A percentile compares a stretch with the other conserved stretches of the same genome.
phyloP scores from a whole-genome alignment of 805 yeast genomes.

The Metschnikowia drakensbergensis region DNA sequence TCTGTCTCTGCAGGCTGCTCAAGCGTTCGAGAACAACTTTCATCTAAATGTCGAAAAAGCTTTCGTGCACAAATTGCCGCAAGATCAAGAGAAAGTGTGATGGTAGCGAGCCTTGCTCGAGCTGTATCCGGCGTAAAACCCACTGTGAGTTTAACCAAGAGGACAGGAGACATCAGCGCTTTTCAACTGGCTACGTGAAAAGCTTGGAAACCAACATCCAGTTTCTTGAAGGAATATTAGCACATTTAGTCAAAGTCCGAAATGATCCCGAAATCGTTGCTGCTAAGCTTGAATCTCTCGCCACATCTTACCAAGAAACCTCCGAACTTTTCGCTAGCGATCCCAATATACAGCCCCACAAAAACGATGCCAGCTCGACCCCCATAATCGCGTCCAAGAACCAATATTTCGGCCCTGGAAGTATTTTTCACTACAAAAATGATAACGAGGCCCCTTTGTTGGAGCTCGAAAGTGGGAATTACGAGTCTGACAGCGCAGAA shows the following conservation, averaged over 20 bases:
- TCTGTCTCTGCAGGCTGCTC: neutral
- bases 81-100: conserved; percentile 19
- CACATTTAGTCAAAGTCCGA: conserved; percentile 13
- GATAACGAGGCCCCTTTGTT: neutral
- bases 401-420: conserved; percentile 19
- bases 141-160: conserved; percentile 16
- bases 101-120: conserved; percentile 17
- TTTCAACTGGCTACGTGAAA: conserved; percentile 17
- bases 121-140: conserved; percentile 12
- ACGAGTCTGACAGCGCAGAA: neutral
- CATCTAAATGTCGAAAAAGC: conserved; percentile 8
- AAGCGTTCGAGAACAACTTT: neutral
- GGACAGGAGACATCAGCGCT: conserved; percentile 17
- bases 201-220: conserved; percentile 18
- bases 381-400: conserved; percentile 9
- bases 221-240: conserved; percentile 13
- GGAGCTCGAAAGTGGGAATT: neutral
- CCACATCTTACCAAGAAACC: conserved; percentile 7
- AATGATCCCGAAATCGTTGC: conserved; percentile 14
- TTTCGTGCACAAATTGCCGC: conserved; percentile 18
- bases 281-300: conserved; percentile 14
- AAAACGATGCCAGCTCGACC: conserved; percentile 4
- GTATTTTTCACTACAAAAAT: conserved; percentile 12
- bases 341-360: conserved; percentile 8
- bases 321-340: conserved; percentile 1